These are phyloP conservation scores for Emmonsiellopsis sp. DNA, from an alignment of 2,329 filamentous ascomycete genomes.

Conservation along the genomic window DNA sequence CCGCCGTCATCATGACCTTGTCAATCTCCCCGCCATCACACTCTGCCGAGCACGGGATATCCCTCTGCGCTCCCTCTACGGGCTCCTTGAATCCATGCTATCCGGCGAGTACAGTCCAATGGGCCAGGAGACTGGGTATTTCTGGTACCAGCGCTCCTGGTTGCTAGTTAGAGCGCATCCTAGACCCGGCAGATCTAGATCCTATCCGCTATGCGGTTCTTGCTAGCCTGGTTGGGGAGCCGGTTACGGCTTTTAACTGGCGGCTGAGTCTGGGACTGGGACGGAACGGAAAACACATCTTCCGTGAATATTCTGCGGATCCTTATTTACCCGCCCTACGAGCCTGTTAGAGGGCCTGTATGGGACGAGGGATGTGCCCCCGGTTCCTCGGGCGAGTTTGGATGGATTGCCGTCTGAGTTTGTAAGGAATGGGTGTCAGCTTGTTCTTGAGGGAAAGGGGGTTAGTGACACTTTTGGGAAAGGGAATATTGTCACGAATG, in stretches of 20 bases:
- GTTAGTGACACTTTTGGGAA: conserved; percentile 13
- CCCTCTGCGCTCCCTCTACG: conserved; percentile 20
- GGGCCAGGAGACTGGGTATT: conserved; percentile 18
- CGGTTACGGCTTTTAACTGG: conserved; percentile 18
- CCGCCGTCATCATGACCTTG: not conserved
- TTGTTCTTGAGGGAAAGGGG: conserved; percentile 16
- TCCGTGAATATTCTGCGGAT: conserved; percentile 15
- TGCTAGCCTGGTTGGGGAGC: conserved; percentile 17
- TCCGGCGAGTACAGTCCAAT: conserved; percentile 13
- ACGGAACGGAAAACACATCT: conserved; percentile 16
- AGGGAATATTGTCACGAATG: conserved; percentile 19
- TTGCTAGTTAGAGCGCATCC: conserved; percentile 11
- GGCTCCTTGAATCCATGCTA: conserved; percentile 18
- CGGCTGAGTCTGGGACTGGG: conserved; percentile 18
- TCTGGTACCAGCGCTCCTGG: conserved; percentile 17
- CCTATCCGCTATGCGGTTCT: conserved; percentile 21
- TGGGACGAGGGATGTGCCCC: conserved; percentile 13
- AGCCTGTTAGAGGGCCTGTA: conserved; percentile 10
- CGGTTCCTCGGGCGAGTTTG: conserved; percentile 10
- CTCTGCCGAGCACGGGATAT: conserved; percentile 20
- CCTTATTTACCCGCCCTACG: conserved; percentile 14
- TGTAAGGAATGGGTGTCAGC: conserved; percentile 10
- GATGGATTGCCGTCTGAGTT: conserved; percentile 7
- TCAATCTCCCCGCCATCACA: conserved; percentile 16
- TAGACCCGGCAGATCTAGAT: conserved; percentile 18